Evolutionary conservation across 2,329 filamentous ascomycete species (phyloP).

Genomic region (Cercospora sp.): DNA sequence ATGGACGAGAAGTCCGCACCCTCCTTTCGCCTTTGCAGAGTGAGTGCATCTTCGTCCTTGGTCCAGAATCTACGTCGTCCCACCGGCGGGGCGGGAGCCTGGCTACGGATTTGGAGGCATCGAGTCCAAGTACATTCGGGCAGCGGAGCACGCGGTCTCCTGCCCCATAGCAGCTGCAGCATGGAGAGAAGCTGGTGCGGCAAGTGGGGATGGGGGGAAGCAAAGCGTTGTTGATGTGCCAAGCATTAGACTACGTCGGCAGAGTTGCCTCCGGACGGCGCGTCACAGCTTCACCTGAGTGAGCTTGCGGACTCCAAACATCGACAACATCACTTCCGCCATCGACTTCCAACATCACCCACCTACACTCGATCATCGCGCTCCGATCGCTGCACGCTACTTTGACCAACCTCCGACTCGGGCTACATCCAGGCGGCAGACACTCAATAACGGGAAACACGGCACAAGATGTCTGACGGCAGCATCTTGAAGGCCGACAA

Average conservation of each 20-base stretch:
- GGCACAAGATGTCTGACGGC: conserved; percentile 68
- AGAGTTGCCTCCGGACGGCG: not conserved
- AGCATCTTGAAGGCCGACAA: conserved; percentile 87
- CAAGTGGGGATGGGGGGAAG: no score
- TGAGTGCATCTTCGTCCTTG: not conserved
- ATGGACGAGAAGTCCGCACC: not conserved
- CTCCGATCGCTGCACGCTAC: not conserved
- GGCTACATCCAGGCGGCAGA: not conserved
- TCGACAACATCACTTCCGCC: conserved; percentile 1
- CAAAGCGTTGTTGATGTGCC: not conserved
- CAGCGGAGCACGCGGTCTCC: not conserved
- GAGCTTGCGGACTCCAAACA: not conserved
- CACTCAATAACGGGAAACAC: not conserved
- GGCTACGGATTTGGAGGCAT: not conserved
- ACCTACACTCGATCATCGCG: not conserved
- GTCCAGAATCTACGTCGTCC: not conserved
- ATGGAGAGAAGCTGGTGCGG: not conserved
- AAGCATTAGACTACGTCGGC: not conserved
- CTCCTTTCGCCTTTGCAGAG: not conserved
- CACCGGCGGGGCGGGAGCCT: not conserved
- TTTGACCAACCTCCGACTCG: not conserved
- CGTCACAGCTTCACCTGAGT: conserved; percentile 2
- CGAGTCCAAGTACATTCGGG: not conserved
- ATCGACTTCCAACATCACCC: not conserved
- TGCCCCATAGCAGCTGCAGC: not conserved